A percentile compares a stretch with the other conserved stretches of the same genome.
phyloP scores from a whole-genome alignment of 768 basidiomycete genomes.

The Pleurotus tuber-regium region DNA sequence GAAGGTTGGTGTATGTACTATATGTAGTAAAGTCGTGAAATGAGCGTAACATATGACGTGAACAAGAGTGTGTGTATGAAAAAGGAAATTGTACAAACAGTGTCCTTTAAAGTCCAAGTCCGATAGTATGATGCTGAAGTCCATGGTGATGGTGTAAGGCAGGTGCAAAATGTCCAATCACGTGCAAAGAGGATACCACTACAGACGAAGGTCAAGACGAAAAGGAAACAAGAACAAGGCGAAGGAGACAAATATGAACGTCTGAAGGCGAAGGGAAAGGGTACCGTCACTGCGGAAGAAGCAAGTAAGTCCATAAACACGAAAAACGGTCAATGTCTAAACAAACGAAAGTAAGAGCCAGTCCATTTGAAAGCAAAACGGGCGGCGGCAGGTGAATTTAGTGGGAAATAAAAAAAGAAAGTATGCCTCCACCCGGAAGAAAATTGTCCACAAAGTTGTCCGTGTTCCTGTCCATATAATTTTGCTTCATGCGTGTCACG shows the following conservation, averaged over 20 bases:
- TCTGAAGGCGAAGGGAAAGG: background rate
- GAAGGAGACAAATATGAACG: background rate
- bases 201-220: constrained; percentile 1
- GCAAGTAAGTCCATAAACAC: background rate
- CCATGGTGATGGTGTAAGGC: background rate
- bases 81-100: background rate
- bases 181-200: background rate
- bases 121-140: background rate
- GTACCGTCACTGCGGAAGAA: background rate
- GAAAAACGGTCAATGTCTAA: background rate
- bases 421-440: constrained; percentile 6
- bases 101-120: background rate
- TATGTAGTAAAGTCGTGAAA: background rate
- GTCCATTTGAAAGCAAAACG: constrained; percentile 1
- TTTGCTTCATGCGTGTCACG: constrained; percentile 2
- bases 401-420: constrained; percentile 3
- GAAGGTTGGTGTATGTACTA: background rate
- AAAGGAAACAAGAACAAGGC: background rate
- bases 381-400: background rate
- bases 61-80: too few species aligned
- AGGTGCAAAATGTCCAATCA: background rate
- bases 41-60: background rate
- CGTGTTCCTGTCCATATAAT: background rate
- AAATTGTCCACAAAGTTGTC: background rate
- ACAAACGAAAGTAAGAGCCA: constrained; percentile 9